phyloP scores from a whole-genome alignment of 2,329 filamentous ascomycete genomes.

The Helotiales sp. region DNA sequence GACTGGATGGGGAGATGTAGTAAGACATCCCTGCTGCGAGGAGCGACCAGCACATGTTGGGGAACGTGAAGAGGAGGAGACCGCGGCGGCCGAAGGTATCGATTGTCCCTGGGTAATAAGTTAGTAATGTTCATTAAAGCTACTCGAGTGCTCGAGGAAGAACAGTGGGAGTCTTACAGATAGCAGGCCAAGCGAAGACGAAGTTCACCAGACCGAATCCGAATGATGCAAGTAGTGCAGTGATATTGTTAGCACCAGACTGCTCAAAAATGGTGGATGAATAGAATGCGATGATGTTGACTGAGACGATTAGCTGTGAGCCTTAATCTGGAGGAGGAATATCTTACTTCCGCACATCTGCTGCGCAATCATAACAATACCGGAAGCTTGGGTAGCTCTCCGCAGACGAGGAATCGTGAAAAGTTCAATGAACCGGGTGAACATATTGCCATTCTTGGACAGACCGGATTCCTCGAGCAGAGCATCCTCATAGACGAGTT shows the following conservation, averaged over 20 bases:
- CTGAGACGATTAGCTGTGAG: constrained; percentile 14
- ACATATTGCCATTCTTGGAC: constrained; percentile 52
- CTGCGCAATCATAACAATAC: constrained; percentile 63
- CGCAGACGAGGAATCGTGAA: constrained; percentile 73
- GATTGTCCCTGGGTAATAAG: constrained; percentile 52
- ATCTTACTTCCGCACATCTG: constrained; percentile 44
- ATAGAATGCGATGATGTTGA: constrained; percentile 78
- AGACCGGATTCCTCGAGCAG: constrained; percentile 43
- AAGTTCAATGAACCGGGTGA: constrained; percentile 65
- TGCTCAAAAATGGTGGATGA: constrained; percentile 67
- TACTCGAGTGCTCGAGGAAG: no score
- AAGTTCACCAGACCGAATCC: constrained; percentile 71
- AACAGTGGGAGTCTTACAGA: constrained; percentile 41
- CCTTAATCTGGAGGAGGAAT: no score
- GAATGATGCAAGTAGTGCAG: constrained; percentile 64
- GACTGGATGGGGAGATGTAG: constrained; percentile 48
- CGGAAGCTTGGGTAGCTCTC: constrained; percentile 76
- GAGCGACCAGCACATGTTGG: constrained; percentile 71
- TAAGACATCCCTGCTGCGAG: constrained; percentile 66
- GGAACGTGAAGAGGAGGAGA: constrained; percentile 64
- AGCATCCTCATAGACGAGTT: constrained; percentile 58
- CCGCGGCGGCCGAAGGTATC: constrained; percentile 69
- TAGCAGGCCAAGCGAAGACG: constrained; percentile 62
- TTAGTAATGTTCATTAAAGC: neutral
- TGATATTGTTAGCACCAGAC: constrained; percentile 52